These are phyloP conservation scores for Dactylellina drechsleri DNA, from an alignment of 2,329 filamentous ascomycete genomes.

Conservation along the genomic window DNA sequence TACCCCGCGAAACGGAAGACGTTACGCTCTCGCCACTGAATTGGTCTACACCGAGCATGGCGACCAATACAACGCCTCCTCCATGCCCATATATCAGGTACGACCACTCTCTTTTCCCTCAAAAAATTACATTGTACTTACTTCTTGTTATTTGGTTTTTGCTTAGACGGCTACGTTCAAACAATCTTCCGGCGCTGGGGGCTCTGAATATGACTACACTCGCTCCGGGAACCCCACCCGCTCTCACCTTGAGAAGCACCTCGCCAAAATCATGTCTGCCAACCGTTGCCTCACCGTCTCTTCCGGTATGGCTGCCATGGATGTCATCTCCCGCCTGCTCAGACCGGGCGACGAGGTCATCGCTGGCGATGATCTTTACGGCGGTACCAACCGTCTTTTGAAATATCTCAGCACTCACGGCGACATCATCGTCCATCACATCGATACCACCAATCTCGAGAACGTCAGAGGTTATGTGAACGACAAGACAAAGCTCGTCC, in stretches of 20 bases:
- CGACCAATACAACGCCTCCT: slow-evolving; percentile 97
- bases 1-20: slow-evolving; percentile 83
- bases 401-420: slow-evolving; percentile 90
- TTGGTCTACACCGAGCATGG: slow-evolving; percentile 94
- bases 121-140: neutral
- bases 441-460: slow-evolving; percentile 86
- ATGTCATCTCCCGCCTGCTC: slow-evolving; percentile 91
- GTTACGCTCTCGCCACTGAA: slow-evolving; percentile 94
- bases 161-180: slow-evolving; percentile 91
- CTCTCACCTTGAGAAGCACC: slow-evolving; percentile 92
- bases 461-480: slow-evolving; percentile 75
- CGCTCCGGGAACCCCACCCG: slow-evolving; percentile 96
- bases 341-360: slow-evolving; percentile 95
- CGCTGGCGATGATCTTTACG: slow-evolving; percentile 95
- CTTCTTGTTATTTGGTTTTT: neutral
- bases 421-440: slow-evolving; percentile 92
- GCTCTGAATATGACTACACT: slow-evolving; percentile 96
- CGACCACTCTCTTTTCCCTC: slow-evolving; percentile 20
- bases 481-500: slow-evolving; percentile 89
- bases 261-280: slow-evolving; percentile 99
- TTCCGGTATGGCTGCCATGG: slow-evolving; percentile 95
- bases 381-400: slow-evolving; percentile 90
- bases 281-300: slow-evolving; percentile 89
- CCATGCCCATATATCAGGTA: slow-evolving; percentile 93
- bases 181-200: slow-evolving; percentile 80